A percentile compares a stretch with the other conserved stretches of the same genome.
These are phyloP conservation scores for Pilaira anomala DNA, from an alignment of 192 early-diverging fungal species.

Conservation along the genomic window DNA sequence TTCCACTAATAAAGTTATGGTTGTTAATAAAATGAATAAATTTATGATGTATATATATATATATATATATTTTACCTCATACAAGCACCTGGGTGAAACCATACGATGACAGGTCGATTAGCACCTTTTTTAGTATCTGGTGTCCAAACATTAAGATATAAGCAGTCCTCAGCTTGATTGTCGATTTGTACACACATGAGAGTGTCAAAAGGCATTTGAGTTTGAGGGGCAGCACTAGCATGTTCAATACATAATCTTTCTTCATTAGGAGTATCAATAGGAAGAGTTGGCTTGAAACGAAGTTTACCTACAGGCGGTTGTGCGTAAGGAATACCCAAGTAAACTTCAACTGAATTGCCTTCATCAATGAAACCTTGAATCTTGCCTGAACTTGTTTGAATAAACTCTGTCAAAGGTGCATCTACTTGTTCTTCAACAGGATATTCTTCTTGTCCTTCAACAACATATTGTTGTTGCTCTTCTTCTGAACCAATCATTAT, in stretches of 20 bases:
- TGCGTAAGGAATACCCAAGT: slow-evolving; percentile 52
- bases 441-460: neutral
- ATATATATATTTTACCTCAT: slow-evolving; percentile 18
- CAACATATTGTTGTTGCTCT: neutral
- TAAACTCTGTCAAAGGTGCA: neutral
- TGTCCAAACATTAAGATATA: slow-evolving; percentile 54
- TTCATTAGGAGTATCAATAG: slow-evolving; percentile 12
- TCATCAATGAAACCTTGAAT: slow-evolving; percentile 17
- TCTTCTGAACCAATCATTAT: neutral
- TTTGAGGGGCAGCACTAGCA: slow-evolving; percentile 22
- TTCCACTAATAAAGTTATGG: slow-evolving; percentile 28
- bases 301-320: slow-evolving; percentile 36
- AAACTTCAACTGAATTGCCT: slow-evolving; percentile 30
- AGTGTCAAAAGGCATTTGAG: slow-evolving; percentile 30
- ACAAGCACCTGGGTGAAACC: slow-evolving; percentile 58
- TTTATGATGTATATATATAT: neutral
- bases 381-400: slow-evolving; percentile 4
- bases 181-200: slow-evolving; percentile 29
- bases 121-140: slow-evolving; percentile 25
- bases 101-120: slow-evolving; percentile 59
- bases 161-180: slow-evolving; percentile 50
- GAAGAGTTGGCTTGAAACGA: slow-evolving; percentile 46
- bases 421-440: neutral
- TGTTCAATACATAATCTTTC: slow-evolving; percentile 10
- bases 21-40: neutral